Base-by-base conservation (phyloP, 163 green algal species). In the Volvox carteri region DNA sequence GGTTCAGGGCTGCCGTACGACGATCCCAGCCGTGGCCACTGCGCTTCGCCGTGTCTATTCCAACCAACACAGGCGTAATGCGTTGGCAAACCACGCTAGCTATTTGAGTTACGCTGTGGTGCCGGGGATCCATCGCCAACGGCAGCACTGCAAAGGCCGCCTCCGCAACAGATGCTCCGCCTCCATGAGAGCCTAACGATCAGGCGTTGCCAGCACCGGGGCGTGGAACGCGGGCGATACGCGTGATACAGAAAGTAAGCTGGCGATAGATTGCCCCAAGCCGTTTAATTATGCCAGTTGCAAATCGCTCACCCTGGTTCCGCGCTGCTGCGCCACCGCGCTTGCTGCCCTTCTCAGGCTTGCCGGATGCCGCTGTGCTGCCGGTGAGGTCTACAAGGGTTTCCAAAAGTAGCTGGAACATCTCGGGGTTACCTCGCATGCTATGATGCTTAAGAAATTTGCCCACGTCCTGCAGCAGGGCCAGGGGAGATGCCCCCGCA, bases 21-120 rank as follows among this genome's bases (percentile, higher is more conserved):
- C 60, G 56, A 12, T 89, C 58, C 54, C 39, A 78, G 19, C 76
- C 67, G 14, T 70, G 44, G 44, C 89, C 87, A 21, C 88, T 78
- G 11, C 81, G 74, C 58, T 89, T 92, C 44, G 76, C 56, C 21
- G 30, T 46, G 1, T 78, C 80, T 4, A 41, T 8, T 2, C 87
- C 92, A 48, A 96, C 54, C 41, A 96, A 68, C 14, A 86, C 50
- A 4, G 91, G 89, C 19, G 92, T 91, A 46, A 97, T 88, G 19
- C 87, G 83, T 35, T 93, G 91, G 75, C 95, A 87, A 33, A 96
- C 75, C 28, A 86, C 62, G 16, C 90, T 89, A 28, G 87, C 81
- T 6, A 79, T 90, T 4, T 91, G 87, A 4, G 70, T 39, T n/a
- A 93, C 50, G 60, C 37, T 75, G 6, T 91, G 93, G 81, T 96